Conservation (phyloP, 257 asterid species). For the Fraxinus cuspidata region DNA sequence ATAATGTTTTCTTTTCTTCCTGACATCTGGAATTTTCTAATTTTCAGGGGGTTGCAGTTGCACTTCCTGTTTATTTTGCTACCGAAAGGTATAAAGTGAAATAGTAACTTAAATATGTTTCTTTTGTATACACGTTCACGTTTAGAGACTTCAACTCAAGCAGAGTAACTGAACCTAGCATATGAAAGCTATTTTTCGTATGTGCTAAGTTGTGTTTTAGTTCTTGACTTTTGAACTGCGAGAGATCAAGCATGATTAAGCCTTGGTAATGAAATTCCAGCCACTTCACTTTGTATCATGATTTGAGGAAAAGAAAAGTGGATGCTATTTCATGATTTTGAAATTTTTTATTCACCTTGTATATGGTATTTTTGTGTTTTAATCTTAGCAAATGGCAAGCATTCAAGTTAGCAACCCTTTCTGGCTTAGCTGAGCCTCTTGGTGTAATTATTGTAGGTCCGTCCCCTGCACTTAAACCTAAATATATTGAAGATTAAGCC, state of each 20-base stretch:
- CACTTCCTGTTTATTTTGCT: constrained; percentile 95
- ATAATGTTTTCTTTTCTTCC: not conserved
- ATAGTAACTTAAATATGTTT: not conserved
- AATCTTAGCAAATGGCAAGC: constrained; percentile 94
- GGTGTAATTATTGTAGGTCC: constrained; percentile 95
- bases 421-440: constrained; percentile 96
- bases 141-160: not conserved
- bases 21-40: constrained; percentile 16
- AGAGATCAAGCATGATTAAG: not conserved
- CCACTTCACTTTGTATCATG: constrained; percentile 1
- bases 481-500: not conserved
- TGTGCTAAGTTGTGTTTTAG: not conserved
- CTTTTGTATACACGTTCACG: not conserved
- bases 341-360: not conserved
- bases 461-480: constrained; percentile 31
- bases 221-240: not conserved
- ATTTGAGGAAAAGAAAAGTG: not conserved
- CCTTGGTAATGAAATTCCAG: constrained; percentile 6
- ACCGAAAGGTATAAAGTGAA: constrained; percentile 69
- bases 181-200: not conserved
- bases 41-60: constrained; percentile 94
- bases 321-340: constrained; percentile 12
- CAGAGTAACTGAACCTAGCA: not conserved
- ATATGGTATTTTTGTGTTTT: constrained; percentile 25
- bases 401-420: constrained; percentile 95